Evolutionary conservation across 192 early-diverging fungal genomes (phyloP).

Genomic region (Gamsiella multidivaricata): DNA sequence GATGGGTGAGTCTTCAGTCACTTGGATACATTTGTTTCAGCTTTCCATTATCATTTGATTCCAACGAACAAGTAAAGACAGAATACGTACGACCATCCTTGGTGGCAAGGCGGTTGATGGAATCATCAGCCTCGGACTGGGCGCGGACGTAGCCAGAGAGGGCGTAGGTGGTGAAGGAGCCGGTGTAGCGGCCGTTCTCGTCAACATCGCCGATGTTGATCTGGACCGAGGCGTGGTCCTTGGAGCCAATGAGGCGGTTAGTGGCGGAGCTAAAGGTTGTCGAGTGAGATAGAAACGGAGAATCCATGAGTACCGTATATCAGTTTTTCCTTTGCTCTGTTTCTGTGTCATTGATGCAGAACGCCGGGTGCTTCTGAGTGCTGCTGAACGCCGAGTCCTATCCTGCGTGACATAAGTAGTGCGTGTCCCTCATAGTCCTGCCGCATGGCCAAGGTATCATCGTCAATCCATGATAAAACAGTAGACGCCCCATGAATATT

Average conservation of each 20-base stretch:
- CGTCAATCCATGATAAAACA: too few species aligned
- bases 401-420: too few species aligned
- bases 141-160: slow-evolving; percentile 93
- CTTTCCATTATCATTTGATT: too few species aligned
- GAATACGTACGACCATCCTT: slow-evolving; percentile 71
- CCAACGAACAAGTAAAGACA: background rate
- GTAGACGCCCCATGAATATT: too few species aligned
- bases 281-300: background rate
- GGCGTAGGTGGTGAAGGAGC: slow-evolving; percentile 86
- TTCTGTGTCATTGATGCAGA: too few species aligned
- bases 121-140: slow-evolving; percentile 94
- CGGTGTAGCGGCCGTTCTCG: slow-evolving; percentile 79
- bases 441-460: too few species aligned
- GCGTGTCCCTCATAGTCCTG: too few species aligned
- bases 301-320: background rate
- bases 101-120: slow-evolving; percentile 93
- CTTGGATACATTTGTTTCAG: too few species aligned
- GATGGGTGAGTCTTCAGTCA: background rate
- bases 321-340: background rate
- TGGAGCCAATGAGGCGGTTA: slow-evolving; percentile 96
- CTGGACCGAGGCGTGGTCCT: slow-evolving; percentile 99
- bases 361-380: too few species aligned
- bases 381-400: too few species aligned
- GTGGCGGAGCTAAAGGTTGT: slow-evolving; percentile 88
- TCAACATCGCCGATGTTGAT: slow-evolving; percentile 97